Percentiles rank a stretch among this genome's conserved stretches.
Conservation (phyloP, 805 yeast species). For the Wickerhamomyces rabaulensis region DNA sequence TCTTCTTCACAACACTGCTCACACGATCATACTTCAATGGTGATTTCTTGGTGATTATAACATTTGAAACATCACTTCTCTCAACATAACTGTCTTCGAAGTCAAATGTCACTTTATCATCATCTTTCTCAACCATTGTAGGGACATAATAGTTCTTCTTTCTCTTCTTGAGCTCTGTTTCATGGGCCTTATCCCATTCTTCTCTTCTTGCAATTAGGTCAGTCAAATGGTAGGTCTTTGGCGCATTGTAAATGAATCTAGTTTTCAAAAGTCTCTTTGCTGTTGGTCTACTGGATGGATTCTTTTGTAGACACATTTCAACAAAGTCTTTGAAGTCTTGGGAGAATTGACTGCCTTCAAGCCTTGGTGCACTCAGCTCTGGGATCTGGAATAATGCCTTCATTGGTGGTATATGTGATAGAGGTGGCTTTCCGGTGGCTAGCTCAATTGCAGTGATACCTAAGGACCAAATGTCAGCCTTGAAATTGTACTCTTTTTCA, state of each 20-base stretch:
- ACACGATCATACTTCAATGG: conserved; percentile 12
- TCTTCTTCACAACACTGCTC: conserved; percentile 1
- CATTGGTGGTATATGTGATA: conserved; percentile 58
- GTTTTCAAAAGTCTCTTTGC: conserved; percentile 61
- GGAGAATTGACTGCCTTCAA: conserved; percentile 79
- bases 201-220: conserved; percentile 39
- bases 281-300: conserved; percentile 61
- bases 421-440: conserved; percentile 97
- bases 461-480: conserved; percentile 96
- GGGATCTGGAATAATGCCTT: conserved; percentile 33
- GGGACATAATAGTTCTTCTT: conserved; percentile 25
- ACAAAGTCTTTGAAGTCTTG: conserved; percentile 67
- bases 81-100: conserved; percentile 14
- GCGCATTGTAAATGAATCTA: conserved; percentile 38
- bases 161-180: not conserved
- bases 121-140: conserved; percentile 18
- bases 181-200: conserved; percentile 31
- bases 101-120: conserved; percentile 15
- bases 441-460: conserved; percentile 93
- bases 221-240: conserved; percentile 29
- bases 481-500: conserved; percentile 80
- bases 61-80: conserved; percentile 14
- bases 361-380: conserved; percentile 80
- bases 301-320: conserved; percentile 60
- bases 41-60: conserved; percentile 15